phyloP scores from a whole-genome alignment of 106 monocot species.

The Phalaenopsis aphrodite region DNA sequence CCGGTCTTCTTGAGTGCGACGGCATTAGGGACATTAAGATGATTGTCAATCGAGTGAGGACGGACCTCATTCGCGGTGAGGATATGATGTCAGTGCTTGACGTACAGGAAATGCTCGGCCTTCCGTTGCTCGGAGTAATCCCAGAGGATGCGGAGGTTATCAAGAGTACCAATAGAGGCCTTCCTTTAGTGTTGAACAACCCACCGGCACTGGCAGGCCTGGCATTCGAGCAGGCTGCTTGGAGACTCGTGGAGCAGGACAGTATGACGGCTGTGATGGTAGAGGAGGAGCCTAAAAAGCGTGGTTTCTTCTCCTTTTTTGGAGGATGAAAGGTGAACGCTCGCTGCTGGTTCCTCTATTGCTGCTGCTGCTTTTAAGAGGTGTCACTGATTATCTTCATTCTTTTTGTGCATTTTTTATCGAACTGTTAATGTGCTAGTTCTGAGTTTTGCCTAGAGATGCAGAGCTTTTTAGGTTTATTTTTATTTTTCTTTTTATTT shows the following conservation, averaged over 20 bases:
- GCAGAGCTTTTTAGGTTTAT: background rate
- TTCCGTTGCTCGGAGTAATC: conserved; percentile 77
- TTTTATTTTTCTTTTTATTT: no score
- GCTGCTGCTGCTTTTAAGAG: background rate
- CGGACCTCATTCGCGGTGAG: conserved; percentile 71
- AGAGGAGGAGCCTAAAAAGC: conserved; percentile 79
- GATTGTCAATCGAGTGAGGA: conserved; percentile 78
- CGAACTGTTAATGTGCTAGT: background rate
- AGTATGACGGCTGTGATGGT: conserved; percentile 85
- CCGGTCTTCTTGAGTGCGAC: conserved; percentile 88
- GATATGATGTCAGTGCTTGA: conserved; percentile 99
- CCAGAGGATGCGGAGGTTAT: conserved; percentile 96
- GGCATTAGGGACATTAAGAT: conserved; percentile 94
- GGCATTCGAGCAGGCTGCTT: conserved; percentile 92
- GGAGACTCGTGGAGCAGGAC: conserved; percentile 91
- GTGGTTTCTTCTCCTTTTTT: conserved; percentile 91
- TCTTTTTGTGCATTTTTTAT: background rate
- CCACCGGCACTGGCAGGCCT: conserved; percentile 73
- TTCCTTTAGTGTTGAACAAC: conserved; percentile 68
- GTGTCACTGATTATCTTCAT: background rate
- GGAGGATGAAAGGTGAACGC: conserved; percentile 34
- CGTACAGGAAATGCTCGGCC: conserved; percentile 94
- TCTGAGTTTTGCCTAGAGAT: background rate
- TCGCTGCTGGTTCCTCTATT: background rate
- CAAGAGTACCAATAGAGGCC: conserved; percentile 83